A percentile compares a stretch with the other conserved stretches of the same genome.
Evolutionary conservation across 179 eudicot species (phyloP).

Genomic region (Kewa caespitosa): DNA sequence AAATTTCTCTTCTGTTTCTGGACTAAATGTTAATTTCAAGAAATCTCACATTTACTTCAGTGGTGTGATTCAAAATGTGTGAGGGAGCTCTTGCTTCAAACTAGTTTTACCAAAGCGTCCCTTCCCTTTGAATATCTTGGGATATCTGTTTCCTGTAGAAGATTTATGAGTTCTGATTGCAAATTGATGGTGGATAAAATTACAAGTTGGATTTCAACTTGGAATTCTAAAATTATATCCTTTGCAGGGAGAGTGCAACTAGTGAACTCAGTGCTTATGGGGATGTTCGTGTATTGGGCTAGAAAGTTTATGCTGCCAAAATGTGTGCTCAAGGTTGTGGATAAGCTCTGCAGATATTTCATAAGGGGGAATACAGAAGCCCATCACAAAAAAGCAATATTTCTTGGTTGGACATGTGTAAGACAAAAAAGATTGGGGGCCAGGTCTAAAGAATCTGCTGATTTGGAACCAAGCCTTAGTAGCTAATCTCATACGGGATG

Average conservation of each 20-base stretch:
- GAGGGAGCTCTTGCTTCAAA: too few relatives aligned
- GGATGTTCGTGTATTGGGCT: not conserved
- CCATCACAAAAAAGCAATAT: not conserved
- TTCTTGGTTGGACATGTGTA: not conserved
- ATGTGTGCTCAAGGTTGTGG: not conserved
- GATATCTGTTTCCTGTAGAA: not conserved
- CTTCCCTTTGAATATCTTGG: not conserved
- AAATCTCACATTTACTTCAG: not conserved
- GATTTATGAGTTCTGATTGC: not conserved
- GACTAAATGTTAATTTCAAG: not conserved
- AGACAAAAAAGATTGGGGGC: not conserved
- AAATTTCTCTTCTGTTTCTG: not conserved
- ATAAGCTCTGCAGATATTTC: not conserved
- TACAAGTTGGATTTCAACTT: not conserved
- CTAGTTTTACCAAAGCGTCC: not conserved
- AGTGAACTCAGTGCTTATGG: not conserved
- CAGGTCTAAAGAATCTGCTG: too few relatives aligned
- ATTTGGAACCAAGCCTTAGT: not conserved
- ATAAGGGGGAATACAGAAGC: not conserved
- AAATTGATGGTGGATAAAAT: not conserved
- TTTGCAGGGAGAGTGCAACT: not conserved
- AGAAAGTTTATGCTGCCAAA: not conserved
- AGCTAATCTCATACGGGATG: not conserved
- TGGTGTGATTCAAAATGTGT: not conserved
- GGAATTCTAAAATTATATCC: not conserved